Conservation (phyloP, 768 basidiomycete genomes). For the Suillus bovinus region DNA sequence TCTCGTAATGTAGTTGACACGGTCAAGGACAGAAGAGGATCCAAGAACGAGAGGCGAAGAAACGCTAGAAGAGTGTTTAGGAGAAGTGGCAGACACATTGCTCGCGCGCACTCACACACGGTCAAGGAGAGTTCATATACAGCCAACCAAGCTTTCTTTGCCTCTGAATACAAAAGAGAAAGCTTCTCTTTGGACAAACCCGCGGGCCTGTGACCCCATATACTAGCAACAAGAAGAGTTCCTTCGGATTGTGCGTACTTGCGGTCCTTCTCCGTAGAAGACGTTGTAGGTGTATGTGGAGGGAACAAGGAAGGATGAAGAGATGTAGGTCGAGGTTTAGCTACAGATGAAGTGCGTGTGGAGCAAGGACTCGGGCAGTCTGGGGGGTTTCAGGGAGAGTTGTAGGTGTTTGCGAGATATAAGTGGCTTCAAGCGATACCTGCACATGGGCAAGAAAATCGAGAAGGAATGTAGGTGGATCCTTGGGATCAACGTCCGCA, state of each 20-base stretch:
- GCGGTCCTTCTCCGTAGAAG: conserved; percentile 68
- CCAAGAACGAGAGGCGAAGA: conserved; percentile 61
- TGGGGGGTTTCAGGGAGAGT: conserved; percentile 38
- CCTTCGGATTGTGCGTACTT: conserved; percentile 81
- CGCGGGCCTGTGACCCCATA: conserved; percentile 67
- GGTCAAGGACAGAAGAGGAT: conserved; percentile 84
- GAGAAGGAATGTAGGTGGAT: conserved; percentile 39
- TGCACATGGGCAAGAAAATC: conserved; percentile 70
- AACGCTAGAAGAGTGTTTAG: conserved; percentile 52
- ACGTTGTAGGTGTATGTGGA: conserved; percentile 80
- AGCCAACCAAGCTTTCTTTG: conserved; percentile 69
- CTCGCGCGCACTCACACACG: conserved; percentile 59
- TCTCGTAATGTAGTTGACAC: conserved; percentile 87
- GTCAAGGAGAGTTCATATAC: conserved; percentile 77
- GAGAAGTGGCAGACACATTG: neutral
- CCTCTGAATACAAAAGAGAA: conserved; percentile 63
- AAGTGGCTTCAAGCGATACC: conserved; percentile 79
- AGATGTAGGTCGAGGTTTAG: conserved; percentile 36
- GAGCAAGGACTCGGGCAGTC: conserved; percentile 37
- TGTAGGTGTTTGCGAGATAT: conserved; percentile 56
- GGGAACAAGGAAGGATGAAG: conserved; percentile 71
- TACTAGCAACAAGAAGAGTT: conserved; percentile 63
- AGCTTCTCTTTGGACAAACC: conserved; percentile 57
- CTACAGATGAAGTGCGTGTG: conserved; percentile 55
- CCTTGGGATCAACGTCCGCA: conserved; percentile 38